Base-by-base conservation (phyloP, 208 protist species). In the Trypanosoma rangeli region DNA sequence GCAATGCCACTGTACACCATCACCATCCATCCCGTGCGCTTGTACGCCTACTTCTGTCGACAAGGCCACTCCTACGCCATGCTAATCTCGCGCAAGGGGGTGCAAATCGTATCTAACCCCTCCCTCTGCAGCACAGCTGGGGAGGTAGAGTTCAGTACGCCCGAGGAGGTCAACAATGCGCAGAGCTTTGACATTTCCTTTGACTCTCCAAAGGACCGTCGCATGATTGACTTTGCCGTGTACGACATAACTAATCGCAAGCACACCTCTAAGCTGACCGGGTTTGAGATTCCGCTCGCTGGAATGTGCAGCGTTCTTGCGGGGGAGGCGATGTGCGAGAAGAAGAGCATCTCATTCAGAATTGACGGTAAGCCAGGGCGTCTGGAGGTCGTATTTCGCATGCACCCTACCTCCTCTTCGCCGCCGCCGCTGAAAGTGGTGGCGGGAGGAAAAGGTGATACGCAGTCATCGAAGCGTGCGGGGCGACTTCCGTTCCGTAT, bases 251-350 rank as follows among this genome's bases (percentile, higher is more conserved):
- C 90, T 0, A 92, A 86, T 70, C 83, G 79, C 67, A 89, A 89
- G 50, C 85, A 88, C 72, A 77, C 81, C 0, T 70, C 85, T n/a
- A 91, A 90, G 74, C 74, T 92, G 18, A 90, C 85, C 3, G 90
- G 86, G n/a, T 95, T 95, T 67, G 86, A 92, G 22, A 90, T 95
- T 48, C 85, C 86, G 28, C 79, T 95, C 5, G 84, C 90, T 0
- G 90, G 90, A 44, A 95, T 95, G 84, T 95, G 90, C 83, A 95
- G 90, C 68, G 87, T 95, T 0, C 79, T 95, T 35, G 87, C 90
- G 0, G 78, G 80, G 5, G 90, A 95, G 57, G 84, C 80, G 39
- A 91, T 95, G 76, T 95, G 90, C 70, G 90, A 95, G 68, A 88
- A 85, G 67, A 95, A 93, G 53, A 85, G 81, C 44, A 87, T 95